Evolutionary conservation across 257 asterid genomes (phyloP).

Genomic region (Verbascum thapsus): DNA sequence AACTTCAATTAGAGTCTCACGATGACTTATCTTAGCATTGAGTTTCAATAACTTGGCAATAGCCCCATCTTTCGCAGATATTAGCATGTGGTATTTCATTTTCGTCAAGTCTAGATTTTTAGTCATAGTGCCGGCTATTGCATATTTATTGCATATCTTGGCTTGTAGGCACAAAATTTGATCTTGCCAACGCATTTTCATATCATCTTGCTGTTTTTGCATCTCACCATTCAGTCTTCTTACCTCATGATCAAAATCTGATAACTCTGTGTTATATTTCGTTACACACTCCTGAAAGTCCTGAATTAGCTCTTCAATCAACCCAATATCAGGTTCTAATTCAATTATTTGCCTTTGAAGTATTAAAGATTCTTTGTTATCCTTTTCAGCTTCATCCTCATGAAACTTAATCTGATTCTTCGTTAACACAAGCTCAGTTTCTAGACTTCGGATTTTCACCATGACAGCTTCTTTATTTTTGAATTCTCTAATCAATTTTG

Average conservation of each 20-base stretch:
- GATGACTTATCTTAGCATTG: constrained; percentile 35
- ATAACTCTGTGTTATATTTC: constrained; percentile 35
- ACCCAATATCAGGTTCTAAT: constrained; percentile 49
- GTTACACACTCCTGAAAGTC: constrained; percentile 48
- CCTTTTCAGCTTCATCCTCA: constrained; percentile 46
- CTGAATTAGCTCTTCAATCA: constrained; percentile 35
- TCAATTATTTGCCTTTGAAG: constrained; percentile 52
- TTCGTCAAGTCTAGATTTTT: constrained; percentile 48
- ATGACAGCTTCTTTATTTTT: constrained; percentile 36
- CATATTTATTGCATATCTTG: constrained; percentile 43
- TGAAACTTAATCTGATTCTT: constrained; percentile 43
- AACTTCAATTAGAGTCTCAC: constrained; percentile 37
- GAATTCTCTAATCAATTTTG: constrained; percentile 45
- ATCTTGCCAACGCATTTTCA: constrained; percentile 40
- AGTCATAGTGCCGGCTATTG: constrained; percentile 36
- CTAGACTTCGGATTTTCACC: constrained; percentile 35
- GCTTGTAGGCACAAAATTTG: constrained; percentile 37
- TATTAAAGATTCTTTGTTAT: constrained; percentile 41
- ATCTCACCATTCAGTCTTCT: constrained; percentile 45
- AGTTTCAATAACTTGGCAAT: constrained; percentile 49
- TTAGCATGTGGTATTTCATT: constrained; percentile 45
- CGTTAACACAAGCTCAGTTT: constrained; percentile 48
- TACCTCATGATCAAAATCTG: constrained; percentile 47
- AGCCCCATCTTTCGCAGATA: constrained; percentile 56
- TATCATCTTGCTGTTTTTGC: constrained; percentile 45